A percentile compares a stretch with the other conserved stretches of the same genome.
phyloP scores from a whole-genome alignment of 2,329 filamentous ascomycete species.

The Fusarium irregulare region DNA sequence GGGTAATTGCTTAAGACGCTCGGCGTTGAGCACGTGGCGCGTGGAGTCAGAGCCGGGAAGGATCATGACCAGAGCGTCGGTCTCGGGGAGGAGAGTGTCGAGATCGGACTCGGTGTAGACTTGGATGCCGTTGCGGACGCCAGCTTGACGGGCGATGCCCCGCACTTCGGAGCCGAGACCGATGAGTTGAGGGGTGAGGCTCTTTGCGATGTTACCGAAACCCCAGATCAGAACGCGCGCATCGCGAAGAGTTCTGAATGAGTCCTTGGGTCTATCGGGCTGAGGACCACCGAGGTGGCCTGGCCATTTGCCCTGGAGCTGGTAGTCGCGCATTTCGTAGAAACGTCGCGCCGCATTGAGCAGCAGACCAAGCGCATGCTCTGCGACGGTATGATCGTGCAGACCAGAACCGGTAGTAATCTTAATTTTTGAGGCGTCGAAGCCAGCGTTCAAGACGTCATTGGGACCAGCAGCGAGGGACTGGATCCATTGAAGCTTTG shows the following conservation, averaged over 20 bases:
- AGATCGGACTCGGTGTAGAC: constrained; percentile 67
- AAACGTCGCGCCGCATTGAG: constrained; percentile 67
- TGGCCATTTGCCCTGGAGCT: constrained; percentile 68
- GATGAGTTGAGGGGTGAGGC: constrained; percentile 64
- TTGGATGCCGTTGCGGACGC: constrained; percentile 69
- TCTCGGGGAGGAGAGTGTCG: constrained; percentile 63
- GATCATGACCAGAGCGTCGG: constrained; percentile 76
- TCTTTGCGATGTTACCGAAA: constrained; percentile 74
- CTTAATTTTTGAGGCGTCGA: constrained; percentile 61
- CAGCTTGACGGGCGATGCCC: constrained; percentile 66
- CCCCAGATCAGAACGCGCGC: constrained; percentile 72
- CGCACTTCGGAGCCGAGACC: constrained; percentile 67
- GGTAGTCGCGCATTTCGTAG: constrained; percentile 72
- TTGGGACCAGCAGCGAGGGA: constrained; percentile 74
- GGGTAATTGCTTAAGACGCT: constrained; percentile 64
- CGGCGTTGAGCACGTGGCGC: constrained; percentile 64
- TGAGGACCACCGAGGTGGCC: constrained; percentile 70
- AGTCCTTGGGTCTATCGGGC: constrained; percentile 65
- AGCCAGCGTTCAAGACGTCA: constrained; percentile 71
- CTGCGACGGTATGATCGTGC: constrained; percentile 73
- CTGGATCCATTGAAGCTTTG: constrained; percentile 72
- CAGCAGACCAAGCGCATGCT: constrained; percentile 70
- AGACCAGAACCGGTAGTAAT: constrained; percentile 72
- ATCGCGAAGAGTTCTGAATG: constrained; percentile 69
- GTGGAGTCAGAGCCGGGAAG: constrained; percentile 69